phyloP scores from a whole-genome alignment of 2,329 filamentous ascomycete genomes.

The Cercospora janseana region DNA sequence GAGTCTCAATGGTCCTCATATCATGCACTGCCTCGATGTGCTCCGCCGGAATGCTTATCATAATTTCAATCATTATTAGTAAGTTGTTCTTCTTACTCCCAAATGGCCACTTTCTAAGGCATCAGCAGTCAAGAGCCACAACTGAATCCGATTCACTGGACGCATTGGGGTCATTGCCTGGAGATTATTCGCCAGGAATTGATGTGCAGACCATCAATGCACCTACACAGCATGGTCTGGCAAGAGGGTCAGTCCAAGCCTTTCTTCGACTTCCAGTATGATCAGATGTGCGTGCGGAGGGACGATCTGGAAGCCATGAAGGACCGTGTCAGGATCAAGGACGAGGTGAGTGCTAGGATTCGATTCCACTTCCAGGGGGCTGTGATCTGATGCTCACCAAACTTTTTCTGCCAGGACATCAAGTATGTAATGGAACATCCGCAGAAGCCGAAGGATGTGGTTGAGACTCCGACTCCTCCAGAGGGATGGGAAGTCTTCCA shows the following conservation, averaged over 20 bases:
- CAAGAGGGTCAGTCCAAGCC: neutral
- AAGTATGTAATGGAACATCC: neutral
- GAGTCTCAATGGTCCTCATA: neutral
- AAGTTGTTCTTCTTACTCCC: neutral
- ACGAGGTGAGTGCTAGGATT: neutral
- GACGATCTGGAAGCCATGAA: neutral
- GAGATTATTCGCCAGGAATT: conserved; percentile 12
- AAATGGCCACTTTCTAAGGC: neutral
- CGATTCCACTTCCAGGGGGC: neutral
- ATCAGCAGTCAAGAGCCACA: neutral
- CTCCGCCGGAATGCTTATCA: neutral
- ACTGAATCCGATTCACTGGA: conserved; percentile 7
- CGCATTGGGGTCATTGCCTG: conserved; percentile 5
- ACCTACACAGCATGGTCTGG: neutral
- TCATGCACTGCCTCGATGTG: neutral
- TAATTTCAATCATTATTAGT: neutral
- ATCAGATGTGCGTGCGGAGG: neutral
- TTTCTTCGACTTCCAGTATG: neutral
- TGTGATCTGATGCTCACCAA: neutral
- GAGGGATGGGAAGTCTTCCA: neutral
- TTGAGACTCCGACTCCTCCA: neutral
- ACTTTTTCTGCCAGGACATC: neutral
- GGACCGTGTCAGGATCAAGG: neutral
- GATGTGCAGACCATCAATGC: neutral
- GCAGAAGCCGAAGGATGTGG: neutral